phyloP scores from a whole-genome alignment of 192 early-diverging fungal genomes.

The Powellomyces hirtus region DNA sequence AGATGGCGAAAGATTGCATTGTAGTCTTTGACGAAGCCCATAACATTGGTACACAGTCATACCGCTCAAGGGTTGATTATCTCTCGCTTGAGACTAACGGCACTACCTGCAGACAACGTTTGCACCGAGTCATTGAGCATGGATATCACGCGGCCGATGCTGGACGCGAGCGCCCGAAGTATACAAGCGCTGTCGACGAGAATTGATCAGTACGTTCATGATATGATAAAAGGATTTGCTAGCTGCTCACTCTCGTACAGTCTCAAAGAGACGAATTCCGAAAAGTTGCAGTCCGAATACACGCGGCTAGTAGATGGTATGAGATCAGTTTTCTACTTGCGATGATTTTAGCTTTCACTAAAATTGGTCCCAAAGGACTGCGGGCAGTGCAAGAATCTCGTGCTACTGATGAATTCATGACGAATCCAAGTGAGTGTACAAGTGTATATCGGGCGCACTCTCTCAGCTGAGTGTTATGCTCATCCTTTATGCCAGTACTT shows the following conservation, averaged over 20 bases:
- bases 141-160: conserved; percentile 84
- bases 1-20: conserved; percentile 90
- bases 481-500: conserved; percentile 50
- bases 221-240: background rate
- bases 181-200: conserved; percentile 64
- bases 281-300: conserved; percentile 90
- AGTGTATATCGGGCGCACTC: background rate
- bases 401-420: conserved; percentile 84
- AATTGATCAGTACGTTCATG: conserved; percentile 67
- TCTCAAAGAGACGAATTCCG: conserved; percentile 83
- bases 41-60: conserved; percentile 75
- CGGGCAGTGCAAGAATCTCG: conserved; percentile 67
- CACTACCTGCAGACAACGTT: conserved; percentile 77
- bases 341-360: background rate
- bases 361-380: conserved; percentile 60
- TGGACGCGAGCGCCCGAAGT: conserved; percentile 86
- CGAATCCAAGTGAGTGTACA: conserved; percentile 82
- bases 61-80: background rate
- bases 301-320: conserved; percentile 82
- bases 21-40: conserved; percentile 99
- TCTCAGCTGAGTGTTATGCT: background rate
- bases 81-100: background rate
- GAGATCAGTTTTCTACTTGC: background rate
- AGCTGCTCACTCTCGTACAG: conserved; percentile 33
- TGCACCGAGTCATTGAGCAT: conserved; percentile 97